Evolutionary conservation across 2,329 filamentous ascomycete species (phyloP), one percentile per base, ranked within the genome.

Genomic region (Diplodia corticola): DNA sequence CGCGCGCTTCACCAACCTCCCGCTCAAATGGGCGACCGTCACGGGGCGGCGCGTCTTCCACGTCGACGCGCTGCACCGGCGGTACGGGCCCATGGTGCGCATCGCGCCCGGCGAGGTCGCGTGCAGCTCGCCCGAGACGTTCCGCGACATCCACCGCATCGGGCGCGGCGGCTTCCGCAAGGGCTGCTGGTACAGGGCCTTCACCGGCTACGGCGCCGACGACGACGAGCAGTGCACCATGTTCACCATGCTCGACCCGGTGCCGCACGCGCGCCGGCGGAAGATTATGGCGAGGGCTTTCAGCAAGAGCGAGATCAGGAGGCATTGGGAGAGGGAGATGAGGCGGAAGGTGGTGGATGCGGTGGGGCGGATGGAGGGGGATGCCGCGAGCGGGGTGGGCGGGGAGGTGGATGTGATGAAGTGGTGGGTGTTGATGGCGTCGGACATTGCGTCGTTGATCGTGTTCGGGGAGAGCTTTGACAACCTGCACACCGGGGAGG

Each of bases 401-500:
- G 73, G 74, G 24, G 70, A 66, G n/a, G 74, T 74, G 4, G 79
- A 81, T 57, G 60, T 74, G 3, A 63, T 79, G 50, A 76, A 79
- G 60, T 73, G 77, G 77, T 76, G 71, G 71, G 78, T 76, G 12
- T 73, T 80, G 13, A 75, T 80, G 72, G 75, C 78, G 5, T 74
- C 75, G 0, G 79, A 81, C 69, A 73, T 80, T 12, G 75, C 74
- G 24, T 73, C 74, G 1, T 71, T 77, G 57, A 67, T 81, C 3
- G 73, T 74, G 37, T 80, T 80, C 68, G 79, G 79, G 17, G 75
- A 80, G 46, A 73, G 70, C 3, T 80, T 80, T 64, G 68, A 73
- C 7, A 79, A 78, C 70, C 69, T 81, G 5, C 73, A 79, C 37
- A 68, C 67, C 6, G 78, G 78, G 12, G 49, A 75, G 64, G 75